phyloP scores from a whole-genome alignment of 805 yeast genomes.

The Wickerhamiella kurtzmanii region DNA sequence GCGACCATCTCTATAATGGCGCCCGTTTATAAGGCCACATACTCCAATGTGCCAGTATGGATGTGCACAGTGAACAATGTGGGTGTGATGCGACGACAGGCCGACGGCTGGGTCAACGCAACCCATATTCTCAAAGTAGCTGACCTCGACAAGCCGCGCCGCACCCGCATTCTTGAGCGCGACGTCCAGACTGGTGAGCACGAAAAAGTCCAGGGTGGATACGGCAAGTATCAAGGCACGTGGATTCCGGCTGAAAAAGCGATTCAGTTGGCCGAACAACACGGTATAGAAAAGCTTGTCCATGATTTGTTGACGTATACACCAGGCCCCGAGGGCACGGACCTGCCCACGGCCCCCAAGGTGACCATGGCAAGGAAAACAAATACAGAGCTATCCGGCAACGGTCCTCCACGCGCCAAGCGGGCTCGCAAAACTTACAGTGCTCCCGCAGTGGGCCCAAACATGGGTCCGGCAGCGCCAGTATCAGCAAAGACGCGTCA shows the following conservation, averaged over 20 bases:
- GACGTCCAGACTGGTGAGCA: constrained; percentile 86
- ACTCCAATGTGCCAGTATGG: constrained; percentile 34
- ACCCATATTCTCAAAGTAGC: constrained; percentile 91
- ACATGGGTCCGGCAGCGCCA: not conserved
- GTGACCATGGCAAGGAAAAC: constrained; percentile 32
- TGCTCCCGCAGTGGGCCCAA: constrained; percentile 5
- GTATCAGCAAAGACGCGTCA: not conserved
- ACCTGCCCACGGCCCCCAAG: constrained; percentile 42
- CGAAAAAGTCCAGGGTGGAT: constrained; percentile 94
- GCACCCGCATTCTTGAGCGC: constrained; percentile 81
- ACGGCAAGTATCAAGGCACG: constrained; percentile 93
- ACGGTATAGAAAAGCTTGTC: constrained; percentile 48
- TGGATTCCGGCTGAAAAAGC: constrained; percentile 87
- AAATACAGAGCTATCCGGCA: constrained; percentile 9
- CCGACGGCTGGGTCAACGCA: constrained; percentile 94
- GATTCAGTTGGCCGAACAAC: constrained; percentile 47
- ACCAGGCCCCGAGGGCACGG: constrained; percentile 20
- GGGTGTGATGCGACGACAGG: constrained; percentile 76
- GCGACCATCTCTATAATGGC: too few relatives aligned
- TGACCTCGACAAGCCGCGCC: constrained; percentile 82
- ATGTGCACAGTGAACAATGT: constrained; percentile 51
- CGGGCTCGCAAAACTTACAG: constrained; percentile 14
- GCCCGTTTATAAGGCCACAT: constrained; percentile 31
- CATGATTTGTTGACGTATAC: constrained; percentile 52
- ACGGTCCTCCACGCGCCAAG: constrained; percentile 7